Percentiles rank a stretch among this genome's conserved stretches.
These are phyloP conservation scores for Taxawa tesnikishii DNA, from an alignment of 2,329 filamentous ascomycete genomes.

Conservation along the genomic window DNA sequence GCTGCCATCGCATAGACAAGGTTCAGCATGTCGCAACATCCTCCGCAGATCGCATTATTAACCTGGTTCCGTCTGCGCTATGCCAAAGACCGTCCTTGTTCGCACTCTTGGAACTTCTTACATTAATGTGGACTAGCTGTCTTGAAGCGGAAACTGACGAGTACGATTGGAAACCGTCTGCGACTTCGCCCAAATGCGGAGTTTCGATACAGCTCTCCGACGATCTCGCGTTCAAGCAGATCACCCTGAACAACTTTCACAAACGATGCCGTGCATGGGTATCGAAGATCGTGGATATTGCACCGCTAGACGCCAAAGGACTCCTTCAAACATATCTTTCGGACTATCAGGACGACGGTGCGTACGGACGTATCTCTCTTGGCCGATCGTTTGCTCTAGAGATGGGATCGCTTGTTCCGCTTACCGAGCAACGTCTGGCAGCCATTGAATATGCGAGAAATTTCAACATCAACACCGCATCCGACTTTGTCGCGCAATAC, in stretches of 20 bases:
- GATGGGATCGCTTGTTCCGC: constrained; percentile 76
- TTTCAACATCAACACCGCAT: constrained; percentile 75
- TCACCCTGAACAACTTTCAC: constrained; percentile 67
- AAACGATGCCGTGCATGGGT: constrained; percentile 73
- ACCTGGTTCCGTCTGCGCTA: constrained; percentile 73
- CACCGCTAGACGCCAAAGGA: constrained; percentile 88
- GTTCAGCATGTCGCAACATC: constrained; percentile 77
- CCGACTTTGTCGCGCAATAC: constrained; percentile 94
- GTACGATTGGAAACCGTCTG: constrained; percentile 75
- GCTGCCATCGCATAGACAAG: constrained; percentile 85
- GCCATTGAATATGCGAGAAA: constrained; percentile 67
- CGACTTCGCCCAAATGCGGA: constrained; percentile 62
- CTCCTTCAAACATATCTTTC: constrained; percentile 92
- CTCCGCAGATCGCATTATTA: constrained; percentile 77
- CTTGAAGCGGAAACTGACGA: constrained; percentile 89
- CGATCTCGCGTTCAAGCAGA: constrained; percentile 70
- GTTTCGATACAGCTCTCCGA: constrained; percentile 88
- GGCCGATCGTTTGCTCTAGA: constrained; percentile 91
- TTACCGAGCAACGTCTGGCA: constrained; percentile 71
- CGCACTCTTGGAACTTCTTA: constrained; percentile 79
- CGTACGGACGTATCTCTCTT: constrained; percentile 82
- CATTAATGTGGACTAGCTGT: constrained; percentile 90
- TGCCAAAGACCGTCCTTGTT: constrained; percentile 87
- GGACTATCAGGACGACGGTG: constrained; percentile 82
- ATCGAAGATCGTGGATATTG: constrained; percentile 63